Evolutionary conservation across 441 rosid species (phyloP), one percentile per base, ranked within the genome.

Genomic region (Pelargonium citronellum): DNA sequence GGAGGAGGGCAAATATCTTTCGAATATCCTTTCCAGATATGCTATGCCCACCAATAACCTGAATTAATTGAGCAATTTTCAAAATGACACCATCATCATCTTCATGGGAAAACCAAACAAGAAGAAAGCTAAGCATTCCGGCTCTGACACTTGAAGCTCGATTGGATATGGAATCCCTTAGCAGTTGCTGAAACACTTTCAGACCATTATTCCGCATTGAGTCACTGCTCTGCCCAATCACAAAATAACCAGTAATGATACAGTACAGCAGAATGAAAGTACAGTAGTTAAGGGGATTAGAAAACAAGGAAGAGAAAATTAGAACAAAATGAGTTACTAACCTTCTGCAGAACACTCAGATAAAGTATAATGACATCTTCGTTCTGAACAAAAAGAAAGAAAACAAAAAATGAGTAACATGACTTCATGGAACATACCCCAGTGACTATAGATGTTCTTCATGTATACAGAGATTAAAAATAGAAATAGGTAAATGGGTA

Each of bases 181-280:
- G 94, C 78, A 95, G 82, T 74, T 85, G 92, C 77, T 88, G 96
- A 81, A 89, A 87, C 79, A 92, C 73, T 79, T 82, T 85, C 75
- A 96, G 91, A 84, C 99, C 98, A 80, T 85, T 69, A 78, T 87
- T 90, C 84, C 85, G 90, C 89, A 89, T 82, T 53, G 91, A 87
- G 77, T 89, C 97, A 86, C 99, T 96, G 99, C 99, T 93, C 99
- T 96, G 99, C 93, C 92, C 91, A 86, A 80, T 84, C 87, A 87
- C 76, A 90, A 83, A 86, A 77, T 70, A 82, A 71, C 77, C 69
- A 76, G 75, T 76, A 80, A 84, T 74, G 73, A 84, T 71, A 80
- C 71, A 81, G 51, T 67, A 68, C 66, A 53, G 49, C 47, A 61
- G 19, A 66, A n/a, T 67, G 44, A 20, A 69, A 64, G 46, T 6